A percentile compares a stretch with the other conserved stretches of the same genome.
phyloP scores from a whole-genome alignment of 169 alveolate species.

The Perkinsus chesapeaki region DNA sequence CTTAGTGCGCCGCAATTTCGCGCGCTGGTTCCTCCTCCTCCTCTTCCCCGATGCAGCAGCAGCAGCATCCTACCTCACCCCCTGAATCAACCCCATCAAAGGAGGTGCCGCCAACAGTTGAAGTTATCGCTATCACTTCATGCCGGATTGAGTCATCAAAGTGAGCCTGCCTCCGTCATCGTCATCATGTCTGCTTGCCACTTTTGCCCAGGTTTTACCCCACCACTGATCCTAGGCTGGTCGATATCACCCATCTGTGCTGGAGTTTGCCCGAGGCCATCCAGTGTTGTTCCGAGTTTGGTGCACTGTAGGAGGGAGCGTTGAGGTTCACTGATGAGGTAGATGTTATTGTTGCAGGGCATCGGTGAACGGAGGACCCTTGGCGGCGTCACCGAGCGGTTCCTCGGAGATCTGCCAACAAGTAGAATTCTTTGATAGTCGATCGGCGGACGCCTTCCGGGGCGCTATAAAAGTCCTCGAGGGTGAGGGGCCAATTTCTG shows the following conservation, averaged over 20 bases:
- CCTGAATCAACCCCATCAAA: too few relatives aligned
- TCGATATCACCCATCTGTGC: neutral
- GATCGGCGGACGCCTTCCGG: neutral
- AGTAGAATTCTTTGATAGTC: neutral
- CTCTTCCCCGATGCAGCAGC: too few relatives aligned
- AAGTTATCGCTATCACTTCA: neutral
- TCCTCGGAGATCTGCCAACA: neutral
- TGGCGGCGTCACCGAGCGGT: neutral
- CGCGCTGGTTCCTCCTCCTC: neutral
- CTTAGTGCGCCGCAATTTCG: neutral
- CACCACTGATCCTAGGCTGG: neutral
- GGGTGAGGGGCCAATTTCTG: neutral
- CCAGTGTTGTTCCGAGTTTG: neutral
- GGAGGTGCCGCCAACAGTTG: neutral
- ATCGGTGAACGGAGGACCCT: neutral
- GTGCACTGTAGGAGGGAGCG: neutral
- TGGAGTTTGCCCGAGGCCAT: neutral
- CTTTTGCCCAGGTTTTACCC: neutral
- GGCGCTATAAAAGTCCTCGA: neutral
- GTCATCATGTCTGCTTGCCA: neutral
- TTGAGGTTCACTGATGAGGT: too few relatives aligned
- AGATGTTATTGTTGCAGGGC: too few relatives aligned
- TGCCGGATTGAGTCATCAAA: neutral
- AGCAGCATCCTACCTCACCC: too few relatives aligned
- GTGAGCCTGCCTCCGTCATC: neutral